A percentile compares a stretch with the other conserved stretches of the same genome.
phyloP scores from a whole-genome alignment of 805 yeast species.

The Saccharomycopsis capsularis region DNA sequence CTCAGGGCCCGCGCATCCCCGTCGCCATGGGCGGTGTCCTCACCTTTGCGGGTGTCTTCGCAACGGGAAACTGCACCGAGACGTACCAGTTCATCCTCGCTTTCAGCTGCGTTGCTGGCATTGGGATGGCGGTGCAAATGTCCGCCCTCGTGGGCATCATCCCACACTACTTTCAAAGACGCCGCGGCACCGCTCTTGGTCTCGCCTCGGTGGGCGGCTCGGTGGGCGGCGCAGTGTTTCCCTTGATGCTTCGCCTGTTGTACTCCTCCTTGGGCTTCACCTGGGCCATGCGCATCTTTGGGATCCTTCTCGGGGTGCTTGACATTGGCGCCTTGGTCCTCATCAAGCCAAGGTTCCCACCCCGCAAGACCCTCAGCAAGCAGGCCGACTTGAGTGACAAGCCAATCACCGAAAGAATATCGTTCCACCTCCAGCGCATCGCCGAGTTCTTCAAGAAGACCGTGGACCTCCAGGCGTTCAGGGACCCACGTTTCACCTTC shows the following conservation, averaged over 20 bases:
- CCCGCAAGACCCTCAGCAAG: constrained; percentile 18
- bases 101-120: constrained; percentile 41
- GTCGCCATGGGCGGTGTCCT: constrained; percentile 34
- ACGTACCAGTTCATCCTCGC: constrained; percentile 47
- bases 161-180: constrained; percentile 38
- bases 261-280: constrained; percentile 40
- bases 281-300: constrained; percentile 47
- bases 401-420: not conserved
- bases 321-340: constrained; percentile 24
- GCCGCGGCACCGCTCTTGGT: constrained; percentile 40
- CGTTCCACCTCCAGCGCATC: not conserved
- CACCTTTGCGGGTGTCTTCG: constrained; percentile 35
- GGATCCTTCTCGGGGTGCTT: constrained; percentile 29
- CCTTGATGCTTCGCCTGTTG: constrained; percentile 39
- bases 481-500: constrained; percentile 38
- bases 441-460: not conserved
- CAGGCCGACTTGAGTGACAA: constrained; percentile 22
- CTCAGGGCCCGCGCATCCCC: constrained; percentile 36
- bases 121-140: constrained; percentile 38
- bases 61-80: constrained; percentile 37
- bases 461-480: constrained; percentile 28
- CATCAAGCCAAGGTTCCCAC: constrained; percentile 31
- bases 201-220: constrained; percentile 45
- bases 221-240: constrained; percentile 44
- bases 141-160: constrained; percentile 38